phyloP scores from a whole-genome alignment of 2,329 filamentous ascomycete species.

The Fusarium stilboides region DNA sequence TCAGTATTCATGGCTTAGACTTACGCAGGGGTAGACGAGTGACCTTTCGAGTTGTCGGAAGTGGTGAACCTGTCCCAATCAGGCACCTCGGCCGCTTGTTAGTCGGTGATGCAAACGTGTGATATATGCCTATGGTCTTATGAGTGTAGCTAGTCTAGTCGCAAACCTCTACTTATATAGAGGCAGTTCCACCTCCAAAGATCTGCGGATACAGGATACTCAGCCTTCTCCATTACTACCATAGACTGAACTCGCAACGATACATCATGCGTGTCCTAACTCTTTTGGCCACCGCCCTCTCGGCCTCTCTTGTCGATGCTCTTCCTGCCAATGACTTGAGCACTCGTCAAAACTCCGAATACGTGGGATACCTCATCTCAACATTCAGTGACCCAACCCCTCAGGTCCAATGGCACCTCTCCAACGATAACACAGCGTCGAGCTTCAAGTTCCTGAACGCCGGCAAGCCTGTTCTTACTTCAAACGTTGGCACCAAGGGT shows the following conservation, averaged over 20 bases:
- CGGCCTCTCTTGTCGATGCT: slow-evolving; percentile 15
- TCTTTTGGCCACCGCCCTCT: slow-evolving; percentile 19
- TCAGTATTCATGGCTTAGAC: neutral
- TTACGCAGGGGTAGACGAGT: neutral
- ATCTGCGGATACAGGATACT: too few species aligned
- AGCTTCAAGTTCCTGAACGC: slow-evolving; percentile 54
- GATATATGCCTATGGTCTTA: neutral
- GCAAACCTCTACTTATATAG: neutral
- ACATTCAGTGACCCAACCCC: slow-evolving; percentile 55
- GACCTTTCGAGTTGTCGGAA: slow-evolving; percentile 12
- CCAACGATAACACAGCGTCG: slow-evolving; percentile 51
- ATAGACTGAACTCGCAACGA: neutral
- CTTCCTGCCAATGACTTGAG: slow-evolving; percentile 19
- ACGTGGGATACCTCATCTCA: slow-evolving; percentile 55
- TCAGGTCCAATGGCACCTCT: slow-evolving; percentile 54
- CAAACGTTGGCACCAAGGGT: slow-evolving; percentile 54
- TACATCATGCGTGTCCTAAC: slow-evolving; percentile 14
- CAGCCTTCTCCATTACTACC: neutral
- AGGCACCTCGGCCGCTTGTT: slow-evolving; percentile 10
- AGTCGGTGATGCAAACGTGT: neutral
- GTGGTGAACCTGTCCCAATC: slow-evolving; percentile 1
- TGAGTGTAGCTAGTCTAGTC: neutral
- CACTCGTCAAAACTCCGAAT: slow-evolving; percentile 3
- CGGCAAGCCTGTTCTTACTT: slow-evolving; percentile 52
- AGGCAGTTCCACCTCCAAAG: neutral